phyloP scores from a whole-genome alignment of 108 stramenopile genomes.

The Fragilaria radians region DNA sequence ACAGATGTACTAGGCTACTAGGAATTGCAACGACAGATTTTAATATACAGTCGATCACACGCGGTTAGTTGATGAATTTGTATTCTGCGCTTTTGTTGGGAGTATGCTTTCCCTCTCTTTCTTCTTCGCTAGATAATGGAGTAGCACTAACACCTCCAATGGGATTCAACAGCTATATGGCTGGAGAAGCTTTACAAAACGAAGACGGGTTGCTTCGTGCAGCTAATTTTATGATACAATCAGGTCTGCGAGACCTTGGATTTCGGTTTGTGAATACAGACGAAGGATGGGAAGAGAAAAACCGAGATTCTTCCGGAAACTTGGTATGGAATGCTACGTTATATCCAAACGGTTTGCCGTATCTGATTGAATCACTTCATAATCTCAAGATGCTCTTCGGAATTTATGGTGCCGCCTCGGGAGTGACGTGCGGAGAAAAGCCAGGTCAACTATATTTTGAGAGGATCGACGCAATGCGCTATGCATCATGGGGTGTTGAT shows the following conservation, averaged over 20 bases:
- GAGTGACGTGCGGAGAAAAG: conserved; percentile 36
- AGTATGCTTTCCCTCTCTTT: too few species aligned
- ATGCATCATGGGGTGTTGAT: conserved; percentile 41
- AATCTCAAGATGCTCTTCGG: conserved; percentile 43
- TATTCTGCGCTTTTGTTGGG: too few species aligned
- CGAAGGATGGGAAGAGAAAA: conserved; percentile 44
- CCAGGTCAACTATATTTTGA: conserved; percentile 47
- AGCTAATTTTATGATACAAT: background rate
- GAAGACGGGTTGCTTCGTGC: background rate
- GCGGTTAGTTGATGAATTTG: too few species aligned
- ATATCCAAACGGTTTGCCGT: conserved; percentile 46
- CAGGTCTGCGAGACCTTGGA: conserved; percentile 19
- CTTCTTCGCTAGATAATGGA: conserved; percentile 13
- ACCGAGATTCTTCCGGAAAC: conserved; percentile 21
- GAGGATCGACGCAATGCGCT: conserved; percentile 34
- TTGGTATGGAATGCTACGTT: conserved; percentile 19
- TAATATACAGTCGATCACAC: too few species aligned
- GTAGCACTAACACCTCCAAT: conserved; percentile 33
- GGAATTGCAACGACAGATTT: too few species aligned
- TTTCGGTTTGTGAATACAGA: conserved; percentile 53
- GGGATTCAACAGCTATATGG: conserved; percentile 36
- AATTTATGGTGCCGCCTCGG: conserved; percentile 43
- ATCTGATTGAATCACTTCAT: conserved; percentile 43
- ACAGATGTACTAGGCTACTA: too few species aligned
- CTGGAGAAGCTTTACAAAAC: background rate